Percentiles rank a stretch among this genome's conserved stretches.
phyloP scores from a whole-genome alignment of 148 eudicot species.

The Cornus kousa region DNA sequence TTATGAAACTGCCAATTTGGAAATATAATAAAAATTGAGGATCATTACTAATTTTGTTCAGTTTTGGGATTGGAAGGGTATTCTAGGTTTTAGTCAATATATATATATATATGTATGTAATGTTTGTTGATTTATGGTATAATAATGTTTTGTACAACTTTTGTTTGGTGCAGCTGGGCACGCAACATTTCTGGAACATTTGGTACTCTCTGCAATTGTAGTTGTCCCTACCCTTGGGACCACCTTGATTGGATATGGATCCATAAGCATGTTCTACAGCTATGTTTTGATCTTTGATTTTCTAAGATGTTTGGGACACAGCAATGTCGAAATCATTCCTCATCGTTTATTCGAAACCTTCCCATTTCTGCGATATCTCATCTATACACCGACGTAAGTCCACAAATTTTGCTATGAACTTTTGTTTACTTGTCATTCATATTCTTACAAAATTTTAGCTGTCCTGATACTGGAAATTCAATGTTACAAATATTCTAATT shows the following conservation, averaged over 20 bases:
- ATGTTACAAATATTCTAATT: too few relatives aligned
- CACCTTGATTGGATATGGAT: slow-evolving; percentile 43
- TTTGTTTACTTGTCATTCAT: background rate
- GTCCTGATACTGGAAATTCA: too few relatives aligned
- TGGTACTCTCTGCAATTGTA: slow-evolving; percentile 35
- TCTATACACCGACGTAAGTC: slow-evolving; percentile 55
- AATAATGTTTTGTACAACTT: background rate
- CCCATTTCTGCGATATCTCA: slow-evolving; percentile 39
- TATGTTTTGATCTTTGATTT: slow-evolving; percentile 51
- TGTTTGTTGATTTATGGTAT: background rate
- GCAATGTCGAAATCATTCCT: slow-evolving; percentile 51
- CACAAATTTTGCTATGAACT: background rate
- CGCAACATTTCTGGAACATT: slow-evolving; percentile 52
- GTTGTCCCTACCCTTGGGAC: slow-evolving; percentile 47
- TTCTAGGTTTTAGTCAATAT: too few relatives aligned
- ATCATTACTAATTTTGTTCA: too few relatives aligned
- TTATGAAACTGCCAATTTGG: too few relatives aligned
- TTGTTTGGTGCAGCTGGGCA: slow-evolving; percentile 50
- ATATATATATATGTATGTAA: too few relatives aligned
- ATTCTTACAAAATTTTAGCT: too few relatives aligned
- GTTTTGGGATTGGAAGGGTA: too few relatives aligned
- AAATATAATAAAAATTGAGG: too few relatives aligned
- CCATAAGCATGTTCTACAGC: slow-evolving; percentile 41
- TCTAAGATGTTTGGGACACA: slow-evolving; percentile 49
- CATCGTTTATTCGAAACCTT: slow-evolving; percentile 30